Percentiles rank a stretch among this genome's conserved stretches.
Evolutionary conservation across 768 basidiomycete genomes (phyloP).

Genomic region (Gloeophyllum trabeum): DNA sequence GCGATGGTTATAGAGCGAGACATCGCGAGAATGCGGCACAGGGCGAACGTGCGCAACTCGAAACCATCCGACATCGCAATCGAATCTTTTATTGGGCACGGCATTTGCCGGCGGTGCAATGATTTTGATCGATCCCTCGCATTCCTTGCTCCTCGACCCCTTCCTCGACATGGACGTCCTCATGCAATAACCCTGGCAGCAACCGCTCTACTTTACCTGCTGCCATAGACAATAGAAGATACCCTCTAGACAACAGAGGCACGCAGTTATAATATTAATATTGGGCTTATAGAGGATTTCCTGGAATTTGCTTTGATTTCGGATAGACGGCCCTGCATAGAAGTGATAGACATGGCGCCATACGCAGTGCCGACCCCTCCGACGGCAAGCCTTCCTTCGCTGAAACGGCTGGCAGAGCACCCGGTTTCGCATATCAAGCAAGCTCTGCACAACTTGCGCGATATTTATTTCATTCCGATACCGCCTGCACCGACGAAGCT

Average conservation of each 20-base stretch:
- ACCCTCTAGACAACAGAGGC: conserved; percentile 14
- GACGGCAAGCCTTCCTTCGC: conserved; percentile 44
- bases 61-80: no score
- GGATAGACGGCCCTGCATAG: no score
- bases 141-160: conserved; percentile 1
- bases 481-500: conserved; percentile 14
- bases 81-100: no score
- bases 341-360: no score
- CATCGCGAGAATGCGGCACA: conserved; percentile 5
- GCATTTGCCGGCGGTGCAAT: no score
- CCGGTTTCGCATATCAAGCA: conserved; percentile 24
- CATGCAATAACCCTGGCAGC: conserved; percentile 33
- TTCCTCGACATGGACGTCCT: conserved; percentile 35
- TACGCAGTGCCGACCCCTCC: conserved; percentile 29
- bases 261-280: no score
- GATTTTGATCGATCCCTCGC: no score
- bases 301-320: no score
- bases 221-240: conserved; percentile 15
- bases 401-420: conserved; percentile 27
- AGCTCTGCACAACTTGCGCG: conserved; percentile 32
- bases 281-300: no score
- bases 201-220: conserved; percentile 11
- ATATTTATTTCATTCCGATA: conserved; percentile 39
- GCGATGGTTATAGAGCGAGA: conserved; percentile 23
- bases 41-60: not conserved